phyloP scores from a whole-genome alignment of 1,284 basidiomycete species.

The Irpex sp. region DNA sequence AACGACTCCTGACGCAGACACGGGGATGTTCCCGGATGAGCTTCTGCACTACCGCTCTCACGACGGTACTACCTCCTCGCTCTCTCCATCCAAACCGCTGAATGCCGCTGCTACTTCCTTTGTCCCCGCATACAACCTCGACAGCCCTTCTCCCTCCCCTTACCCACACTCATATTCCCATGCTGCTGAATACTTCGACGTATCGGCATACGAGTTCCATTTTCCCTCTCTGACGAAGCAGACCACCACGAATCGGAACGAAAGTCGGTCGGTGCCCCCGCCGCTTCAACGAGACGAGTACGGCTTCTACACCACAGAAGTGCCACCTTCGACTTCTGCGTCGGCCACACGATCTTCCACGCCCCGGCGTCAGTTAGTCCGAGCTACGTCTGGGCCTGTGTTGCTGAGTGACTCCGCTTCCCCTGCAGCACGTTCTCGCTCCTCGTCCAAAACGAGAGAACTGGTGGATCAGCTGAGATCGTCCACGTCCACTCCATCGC shows the following conservation, averaged over 20 bases:
- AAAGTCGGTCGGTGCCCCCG: conserved; percentile 26
- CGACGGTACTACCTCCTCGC: conserved; percentile 18
- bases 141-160: conserved; percentile 13
- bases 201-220: conserved; percentile 28
- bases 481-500: conserved; percentile 8
- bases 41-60: conserved; percentile 18
- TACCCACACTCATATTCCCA: too few relatives aligned
- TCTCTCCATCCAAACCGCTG: conserved; percentile 28
- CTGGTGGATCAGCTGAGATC: conserved; percentile 30
- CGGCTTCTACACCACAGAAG: conserved; percentile 27
- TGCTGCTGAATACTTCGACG: conserved; percentile 10
- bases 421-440: conserved; percentile 17
- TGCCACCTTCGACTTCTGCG: conserved; percentile 10
- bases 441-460: conserved; percentile 27
- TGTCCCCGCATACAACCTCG: conserved; percentile 21
- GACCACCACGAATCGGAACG: conserved; percentile 18
- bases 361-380: conserved; percentile 22
- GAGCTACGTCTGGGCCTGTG: conserved; percentile 19
- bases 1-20: conserved; percentile 23
- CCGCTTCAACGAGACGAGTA: conserved; percentile 28
- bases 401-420: conserved; percentile 7
- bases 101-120: conserved; percentile 29
- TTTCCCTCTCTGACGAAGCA: conserved; percentile 25
- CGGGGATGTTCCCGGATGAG: conserved; percentile 25
- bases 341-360: conserved; percentile 21